A percentile compares a stretch with the other conserved stretches of the same genome.
Evolutionary conservation across 768 basidiomycete species (phyloP).

Genomic region (Lactarius hatsudake): DNA sequence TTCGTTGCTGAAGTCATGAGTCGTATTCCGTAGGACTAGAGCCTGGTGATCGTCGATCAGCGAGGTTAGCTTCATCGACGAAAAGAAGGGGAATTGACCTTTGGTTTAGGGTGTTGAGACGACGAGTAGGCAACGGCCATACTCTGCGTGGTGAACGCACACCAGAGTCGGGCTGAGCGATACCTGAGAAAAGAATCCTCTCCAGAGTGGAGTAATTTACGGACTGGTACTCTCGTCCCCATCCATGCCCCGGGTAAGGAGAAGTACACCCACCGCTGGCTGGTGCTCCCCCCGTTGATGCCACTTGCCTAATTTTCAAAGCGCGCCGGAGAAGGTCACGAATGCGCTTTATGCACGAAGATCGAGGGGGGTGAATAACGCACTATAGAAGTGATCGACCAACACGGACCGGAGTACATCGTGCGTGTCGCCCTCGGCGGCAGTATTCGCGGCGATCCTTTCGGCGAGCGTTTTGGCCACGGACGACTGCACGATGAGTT

Average conservation of each 20-base stretch:
- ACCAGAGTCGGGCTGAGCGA: conserved; percentile 65
- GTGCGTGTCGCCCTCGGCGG: conserved; percentile 51
- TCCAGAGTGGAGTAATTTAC: conserved; percentile 2
- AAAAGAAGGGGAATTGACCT: conserved; percentile 40
- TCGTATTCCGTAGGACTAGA: conserved; percentile 36
- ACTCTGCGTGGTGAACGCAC: conserved; percentile 77
- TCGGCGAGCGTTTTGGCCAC: conserved; percentile 58
- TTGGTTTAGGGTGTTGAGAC: conserved; percentile 50
- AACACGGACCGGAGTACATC: conserved; percentile 48
- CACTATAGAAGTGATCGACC: conserved; percentile 50
- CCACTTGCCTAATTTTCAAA: conserved; percentile 35
- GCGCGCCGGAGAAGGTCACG: neutral
- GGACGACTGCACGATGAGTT: conserved; percentile 57
- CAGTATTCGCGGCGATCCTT: conserved; percentile 33
- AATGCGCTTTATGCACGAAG: neutral
- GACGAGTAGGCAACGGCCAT: conserved; percentile 79
- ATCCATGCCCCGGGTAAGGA: conserved; percentile 51
- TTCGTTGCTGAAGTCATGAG: conserved; percentile 21
- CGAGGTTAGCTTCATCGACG: neutral
- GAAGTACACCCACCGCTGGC: conserved; percentile 59
- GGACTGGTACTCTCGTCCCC: conserved; percentile 26
- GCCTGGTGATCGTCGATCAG: conserved; percentile 32
- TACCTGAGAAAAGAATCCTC: neutral
- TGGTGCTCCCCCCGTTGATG: conserved; percentile 40
- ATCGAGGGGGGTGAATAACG: conserved; percentile 28